A percentile compares a stretch with the other conserved stretches of the same genome.
These are phyloP conservation scores for Microdochium trichocladiopsis DNA, from an alignment of 2,329 filamentous ascomycete species.

Conservation along the genomic window DNA sequence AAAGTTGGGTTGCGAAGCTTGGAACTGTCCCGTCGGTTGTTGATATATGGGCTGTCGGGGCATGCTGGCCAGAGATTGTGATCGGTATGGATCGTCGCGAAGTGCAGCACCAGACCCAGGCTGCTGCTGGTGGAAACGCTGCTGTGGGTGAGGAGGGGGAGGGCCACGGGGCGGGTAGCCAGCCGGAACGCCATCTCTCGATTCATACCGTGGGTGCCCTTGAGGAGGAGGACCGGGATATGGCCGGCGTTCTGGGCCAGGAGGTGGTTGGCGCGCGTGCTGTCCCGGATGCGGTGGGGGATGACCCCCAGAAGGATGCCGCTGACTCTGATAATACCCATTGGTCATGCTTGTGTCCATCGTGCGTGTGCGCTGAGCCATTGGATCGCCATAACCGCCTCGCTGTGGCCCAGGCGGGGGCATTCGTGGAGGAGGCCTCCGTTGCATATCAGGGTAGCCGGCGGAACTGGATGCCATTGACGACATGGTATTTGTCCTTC, in stretches of 20 bases:
- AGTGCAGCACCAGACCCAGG: slow-evolving; percentile 58
- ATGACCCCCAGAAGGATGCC: slow-evolving; percentile 42
- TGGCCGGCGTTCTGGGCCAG: slow-evolving; percentile 50
- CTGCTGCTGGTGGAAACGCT: slow-evolving; percentile 48
- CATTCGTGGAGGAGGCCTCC: slow-evolving; percentile 54
- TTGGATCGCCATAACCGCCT: slow-evolving; percentile 27
- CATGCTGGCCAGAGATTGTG: slow-evolving; percentile 81
- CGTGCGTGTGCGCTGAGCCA: slow-evolving; percentile 30
- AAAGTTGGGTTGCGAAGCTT: slow-evolving; percentile 66
- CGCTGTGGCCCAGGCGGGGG: slow-evolving; percentile 28
- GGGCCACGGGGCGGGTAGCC: slow-evolving; percentile 36
- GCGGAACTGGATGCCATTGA: slow-evolving; percentile 48
- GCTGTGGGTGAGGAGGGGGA: slow-evolving; percentile 33
- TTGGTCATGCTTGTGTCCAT: slow-evolving; percentile 37
- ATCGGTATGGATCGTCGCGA: slow-evolving; percentile 80
- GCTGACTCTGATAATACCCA: slow-evolving; percentile 47
- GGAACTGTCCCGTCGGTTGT: slow-evolving; percentile 51
- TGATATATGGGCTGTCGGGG: slow-evolving; percentile 69
- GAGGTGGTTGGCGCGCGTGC: slow-evolving; percentile 35
- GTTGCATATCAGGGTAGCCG: slow-evolving; percentile 42
- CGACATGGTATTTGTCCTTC: slow-evolving; percentile 75
- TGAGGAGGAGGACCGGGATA: slow-evolving; percentile 57
- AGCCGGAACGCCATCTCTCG: slow-evolving; percentile 42
- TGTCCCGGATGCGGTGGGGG: slow-evolving; percentile 26
- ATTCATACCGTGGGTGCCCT: slow-evolving; percentile 52